Evolutionary conservation across 1,139 yeast species (phyloP), one percentile per base, ranked within the genome.

Genomic region (Saccharomycopsis hybrid): DNA sequence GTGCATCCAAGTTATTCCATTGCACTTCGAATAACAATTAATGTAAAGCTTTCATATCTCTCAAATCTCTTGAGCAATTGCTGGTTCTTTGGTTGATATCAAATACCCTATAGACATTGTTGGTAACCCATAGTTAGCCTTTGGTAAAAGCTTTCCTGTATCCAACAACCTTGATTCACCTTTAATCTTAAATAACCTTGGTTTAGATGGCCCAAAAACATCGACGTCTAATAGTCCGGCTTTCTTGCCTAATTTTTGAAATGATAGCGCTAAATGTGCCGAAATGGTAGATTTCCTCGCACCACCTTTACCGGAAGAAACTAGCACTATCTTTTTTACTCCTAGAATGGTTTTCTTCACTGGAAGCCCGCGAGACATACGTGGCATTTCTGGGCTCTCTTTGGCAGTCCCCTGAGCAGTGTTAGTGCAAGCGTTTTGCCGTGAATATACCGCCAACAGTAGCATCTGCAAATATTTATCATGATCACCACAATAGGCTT

Each of bases 101-200:
- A 87, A 67, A 60, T 82, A 86, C 0, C 96, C 96, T 95, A 87
- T 87, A 0, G 95, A 85, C 96, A 87, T 87, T 3, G 92, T 79
- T 57, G 84, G 82, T 1, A 87, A 63, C 0, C 96, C 96, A 57
- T 82, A 85, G 60, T 86, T 87, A n/a, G 74, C 64, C 58, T 86
- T 64, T 0, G 96, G 96, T 0, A 82, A 62, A 4, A 87, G 67
- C 57, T 75, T 76, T 0, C 89, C 89, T 11, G 64, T 65, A 2
- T 66, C 66, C 0, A 80, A 69, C 25, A 85, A 59, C 27, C 86
- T 62, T 0, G 95, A 90, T 58, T 82, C 88, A 0, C 87, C 90
- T 9, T 40, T 18, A 24, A 85, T 68, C 32, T 77, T 77, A 65
- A 87, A 70, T 56, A 87, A 67, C 55, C 78, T 79, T 0, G 96